These are phyloP conservation scores for Pistacia vera DNA, from an alignment of 345 rosid species.

Conservation along the genomic window DNA sequence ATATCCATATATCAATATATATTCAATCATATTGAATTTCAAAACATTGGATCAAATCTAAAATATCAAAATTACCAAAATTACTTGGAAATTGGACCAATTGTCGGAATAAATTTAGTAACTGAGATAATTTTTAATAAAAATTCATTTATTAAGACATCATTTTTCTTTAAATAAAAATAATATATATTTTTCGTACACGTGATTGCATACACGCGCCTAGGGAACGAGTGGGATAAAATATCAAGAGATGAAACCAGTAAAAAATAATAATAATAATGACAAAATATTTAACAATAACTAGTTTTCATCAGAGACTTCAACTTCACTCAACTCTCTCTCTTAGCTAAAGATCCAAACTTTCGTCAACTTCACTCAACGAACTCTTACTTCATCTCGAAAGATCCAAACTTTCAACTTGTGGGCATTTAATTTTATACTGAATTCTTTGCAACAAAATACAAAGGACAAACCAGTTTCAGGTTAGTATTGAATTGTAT, in stretches of 20 bases:
- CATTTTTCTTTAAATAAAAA: too few species aligned
- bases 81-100: too few species aligned
- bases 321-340: background rate
- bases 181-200: too few species aligned
- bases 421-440: background rate
- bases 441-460: background rate
- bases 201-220: too few species aligned
- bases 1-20: too few species aligned
- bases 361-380: background rate
- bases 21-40: too few species aligned
- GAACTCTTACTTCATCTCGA: background rate
- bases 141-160: too few species aligned
- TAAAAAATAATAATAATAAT: background rate
- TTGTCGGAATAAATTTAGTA: too few species aligned
- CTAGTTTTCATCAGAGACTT: background rate
- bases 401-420: constrained; percentile 1
- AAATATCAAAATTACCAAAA: too few species aligned
- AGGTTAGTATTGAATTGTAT: constrained; percentile 1
- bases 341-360: constrained; percentile 9
- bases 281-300: background rate
- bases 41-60: too few species aligned
- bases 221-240: background rate
- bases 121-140: too few species aligned
- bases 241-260: background rate
- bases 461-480: background rate